These are phyloP conservation scores for Botryotinia convoluta DNA, from an alignment of 2,329 filamentous ascomycete genomes.

Conservation along the genomic window DNA sequence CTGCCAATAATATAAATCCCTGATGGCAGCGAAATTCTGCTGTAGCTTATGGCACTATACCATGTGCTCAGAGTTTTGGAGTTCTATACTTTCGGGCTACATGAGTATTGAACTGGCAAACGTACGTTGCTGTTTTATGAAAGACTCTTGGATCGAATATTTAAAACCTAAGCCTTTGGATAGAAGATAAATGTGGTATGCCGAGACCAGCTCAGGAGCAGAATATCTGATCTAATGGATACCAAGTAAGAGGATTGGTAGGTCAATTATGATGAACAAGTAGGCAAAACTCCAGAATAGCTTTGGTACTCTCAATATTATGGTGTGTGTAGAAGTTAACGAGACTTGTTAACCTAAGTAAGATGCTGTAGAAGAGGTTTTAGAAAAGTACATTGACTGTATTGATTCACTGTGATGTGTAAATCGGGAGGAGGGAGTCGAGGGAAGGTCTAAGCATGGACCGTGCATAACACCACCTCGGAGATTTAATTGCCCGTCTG, in stretches of 20 bases:
- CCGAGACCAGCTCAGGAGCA: neutral
- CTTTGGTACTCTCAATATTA: neutral
- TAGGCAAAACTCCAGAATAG: too few relatives aligned
- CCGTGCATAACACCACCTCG: neutral
- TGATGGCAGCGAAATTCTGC: too few relatives aligned
- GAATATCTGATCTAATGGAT: neutral
- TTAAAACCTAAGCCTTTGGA: neutral
- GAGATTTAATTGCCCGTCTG: neutral
- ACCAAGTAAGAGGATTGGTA: neutral
- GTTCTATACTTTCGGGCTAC: neutral
- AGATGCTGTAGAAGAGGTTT: neutral
- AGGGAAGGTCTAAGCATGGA: neutral
- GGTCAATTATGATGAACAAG: neutral
- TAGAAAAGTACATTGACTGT: neutral
- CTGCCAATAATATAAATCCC: too few relatives aligned
- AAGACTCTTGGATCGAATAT: neutral
- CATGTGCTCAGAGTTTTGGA: neutral
- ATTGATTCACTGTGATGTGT: neutral
- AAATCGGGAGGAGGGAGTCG: neutral
- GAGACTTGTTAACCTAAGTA: neutral
- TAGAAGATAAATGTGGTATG: neutral
- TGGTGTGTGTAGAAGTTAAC: too few relatives aligned
- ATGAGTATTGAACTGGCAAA: neutral
- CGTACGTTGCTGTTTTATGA: neutral
- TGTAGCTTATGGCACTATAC: neutral